Percentiles rank a stretch among this genome's conserved stretches.
Conservation (phyloP, 202 grass and related monocot species). For the Cymbopogon flexuosus region DNA sequence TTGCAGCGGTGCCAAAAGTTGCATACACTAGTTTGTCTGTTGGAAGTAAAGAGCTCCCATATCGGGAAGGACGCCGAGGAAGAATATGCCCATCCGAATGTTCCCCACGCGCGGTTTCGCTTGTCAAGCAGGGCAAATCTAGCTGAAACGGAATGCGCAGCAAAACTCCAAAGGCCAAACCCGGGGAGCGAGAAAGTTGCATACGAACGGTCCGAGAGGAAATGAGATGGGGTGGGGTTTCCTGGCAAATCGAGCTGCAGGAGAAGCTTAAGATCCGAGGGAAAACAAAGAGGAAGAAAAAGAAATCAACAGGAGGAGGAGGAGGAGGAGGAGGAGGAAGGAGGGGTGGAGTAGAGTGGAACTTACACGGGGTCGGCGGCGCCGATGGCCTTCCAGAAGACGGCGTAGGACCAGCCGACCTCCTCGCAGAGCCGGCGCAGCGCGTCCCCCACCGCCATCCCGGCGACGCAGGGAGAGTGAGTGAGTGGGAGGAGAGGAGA, state of each 20-base stretch:
- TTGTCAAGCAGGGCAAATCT: slow-evolving; percentile 30
- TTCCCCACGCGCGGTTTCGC: slow-evolving; percentile 24
- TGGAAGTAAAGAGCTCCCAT: not conserved
- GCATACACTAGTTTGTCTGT: not conserved
- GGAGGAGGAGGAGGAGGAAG: not conserved
- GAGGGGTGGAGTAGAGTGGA: not conserved
- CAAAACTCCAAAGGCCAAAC: slow-evolving; percentile 20
- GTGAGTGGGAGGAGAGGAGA: not conserved
- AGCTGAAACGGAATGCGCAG: slow-evolving; percentile 33
- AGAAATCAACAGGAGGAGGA: not conserved
- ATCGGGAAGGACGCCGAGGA: slow-evolving; percentile 2
- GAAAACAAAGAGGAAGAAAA: not conserved
- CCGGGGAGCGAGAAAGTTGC: not conserved
- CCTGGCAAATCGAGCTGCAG: not conserved
- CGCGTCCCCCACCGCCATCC: slow-evolving; percentile 64
- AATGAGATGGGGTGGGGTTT: not conserved
- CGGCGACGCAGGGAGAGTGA: slow-evolving; percentile 18
- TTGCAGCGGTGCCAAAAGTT: slow-evolving; percentile 19
- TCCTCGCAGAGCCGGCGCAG: slow-evolving; percentile 81
- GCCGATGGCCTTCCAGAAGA: slow-evolving; percentile 86
- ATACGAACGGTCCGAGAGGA: not conserved
- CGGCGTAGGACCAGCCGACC: slow-evolving; percentile 91
- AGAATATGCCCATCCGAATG: slow-evolving; percentile 40
- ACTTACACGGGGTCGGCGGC: slow-evolving; percentile 66
- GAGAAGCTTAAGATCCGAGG: not conserved